A percentile compares a stretch with the other conserved stretches of the same genome.
These are phyloP conservation scores for Solanum pennellii DNA, from an alignment of 257 asterid species.

Conservation along the genomic window DNA sequence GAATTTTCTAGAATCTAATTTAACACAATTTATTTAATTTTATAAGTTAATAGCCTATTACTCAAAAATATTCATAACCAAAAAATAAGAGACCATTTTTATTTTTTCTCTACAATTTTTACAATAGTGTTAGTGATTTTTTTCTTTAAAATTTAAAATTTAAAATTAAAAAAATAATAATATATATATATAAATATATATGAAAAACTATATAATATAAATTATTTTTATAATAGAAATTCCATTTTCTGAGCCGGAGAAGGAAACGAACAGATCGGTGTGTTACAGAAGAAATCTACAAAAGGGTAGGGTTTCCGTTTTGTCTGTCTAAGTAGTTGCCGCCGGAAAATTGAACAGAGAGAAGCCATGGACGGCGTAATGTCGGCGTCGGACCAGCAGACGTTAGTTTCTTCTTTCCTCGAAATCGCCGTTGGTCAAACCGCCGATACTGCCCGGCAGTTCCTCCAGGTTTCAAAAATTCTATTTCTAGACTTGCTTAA, in stretches of 20 bases:
- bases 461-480: constrained; percentile 49
- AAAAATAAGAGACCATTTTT: neutral
- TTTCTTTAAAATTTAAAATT: no score
- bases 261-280: neutral
- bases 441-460: constrained; percentile 77
- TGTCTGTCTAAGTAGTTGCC: neutral
- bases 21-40: no score
- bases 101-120: neutral
- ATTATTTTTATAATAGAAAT: neutral
- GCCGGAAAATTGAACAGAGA: neutral
- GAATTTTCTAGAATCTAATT: no score
- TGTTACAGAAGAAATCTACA: neutral
- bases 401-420: constrained; percentile 52
- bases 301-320: neutral
- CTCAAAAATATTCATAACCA: neutral
- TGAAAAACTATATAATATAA: neutral
- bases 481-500: neutral
- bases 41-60: neutral
- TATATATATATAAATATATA: neutral
- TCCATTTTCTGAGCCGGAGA: neutral
- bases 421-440: constrained; percentile 88
- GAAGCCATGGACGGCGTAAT: constrained; percentile 38
- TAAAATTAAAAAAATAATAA: no score
- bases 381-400: constrained; percentile 55
- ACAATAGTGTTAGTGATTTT: neutral